Percentiles rank a stretch among this genome's conserved stretches.
These are phyloP conservation scores for Penicillium sp. DNA, from an alignment of 2,329 filamentous ascomycete species.

Conservation along the genomic window DNA sequence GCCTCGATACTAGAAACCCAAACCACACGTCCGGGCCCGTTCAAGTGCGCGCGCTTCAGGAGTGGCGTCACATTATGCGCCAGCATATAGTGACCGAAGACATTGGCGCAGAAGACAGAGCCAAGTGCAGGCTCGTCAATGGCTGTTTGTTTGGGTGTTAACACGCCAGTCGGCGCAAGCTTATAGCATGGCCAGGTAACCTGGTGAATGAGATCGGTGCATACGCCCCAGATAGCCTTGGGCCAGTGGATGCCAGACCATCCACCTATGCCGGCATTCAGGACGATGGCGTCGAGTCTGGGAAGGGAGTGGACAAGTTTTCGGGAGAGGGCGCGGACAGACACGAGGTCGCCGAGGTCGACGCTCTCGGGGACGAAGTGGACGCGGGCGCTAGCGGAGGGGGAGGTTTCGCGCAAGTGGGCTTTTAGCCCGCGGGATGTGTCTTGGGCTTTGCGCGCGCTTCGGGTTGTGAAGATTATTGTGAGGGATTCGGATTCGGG, in stretches of 20 bases:
- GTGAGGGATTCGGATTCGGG: conserved; percentile 69
- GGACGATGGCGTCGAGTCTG: conserved; percentile 74
- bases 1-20: conserved; percentile 88
- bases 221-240: conserved; percentile 55
- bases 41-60: conserved; percentile 54
- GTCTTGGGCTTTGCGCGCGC: conserved; percentile 69
- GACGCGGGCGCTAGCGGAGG: conserved; percentile 47
- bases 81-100: conserved; percentile 94
- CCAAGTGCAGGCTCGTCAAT: conserved; percentile 64
- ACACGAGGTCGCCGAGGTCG: conserved; percentile 58
- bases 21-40: conserved; percentile 66
- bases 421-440: conserved; percentile 66
- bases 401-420: conserved; percentile 56
- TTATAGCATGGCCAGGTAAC: conserved; percentile 81
- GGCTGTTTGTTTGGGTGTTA: conserved; percentile 54
- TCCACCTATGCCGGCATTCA: conserved; percentile 86
- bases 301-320: conserved; percentile 57
- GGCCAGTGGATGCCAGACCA: conserved; percentile 79
- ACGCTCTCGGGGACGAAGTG: conserved; percentile 58
- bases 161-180: conserved; percentile 57
- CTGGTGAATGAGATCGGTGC: conserved; percentile 66
- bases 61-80: conserved; percentile 77
- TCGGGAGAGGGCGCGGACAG: conserved; percentile 56
- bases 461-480: conserved; percentile 82
- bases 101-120: conserved; percentile 84